Base-by-base conservation (phyloP, 2,329 filamentous ascomycete genomes). In the Cercospora zeina region DNA sequence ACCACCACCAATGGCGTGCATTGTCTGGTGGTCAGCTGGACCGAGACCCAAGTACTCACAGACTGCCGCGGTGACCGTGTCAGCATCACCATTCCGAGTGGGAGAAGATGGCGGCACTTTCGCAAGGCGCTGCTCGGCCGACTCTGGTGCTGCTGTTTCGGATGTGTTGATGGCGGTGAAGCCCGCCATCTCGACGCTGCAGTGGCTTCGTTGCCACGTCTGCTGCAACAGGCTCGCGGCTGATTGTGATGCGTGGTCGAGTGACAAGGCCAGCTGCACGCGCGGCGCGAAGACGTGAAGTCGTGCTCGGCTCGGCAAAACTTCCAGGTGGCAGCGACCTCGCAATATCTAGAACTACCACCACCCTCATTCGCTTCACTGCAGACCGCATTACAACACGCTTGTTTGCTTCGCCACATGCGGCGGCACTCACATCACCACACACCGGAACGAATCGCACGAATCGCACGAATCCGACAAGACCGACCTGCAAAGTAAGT, bases 131-230 rank as follows among this genome's bases (percentile, higher is more conserved):
- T 45, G 24, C 24, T 3, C 39, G n/a, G 39, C 21, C 39, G 21
- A n/a, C 21, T 45, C 19, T 45, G 39, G 39, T 19, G 14, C 47
- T 51, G 47, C 30, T 33, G 47, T 31, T 30, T n/a, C 30, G 19
- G 53, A 36, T 19, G 61, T 31, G 42, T 69, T 69, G 61, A 69
- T 70, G 36, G 68, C 49, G 11, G 68, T 70, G 58, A 70, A 70
- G 16, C 56, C 64, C 30, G 49, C 54, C 51, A 53, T 65, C 30
- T 13, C 33, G 50, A 45, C 39, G 16, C 45, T 60, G 31, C 13
- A 13, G 24, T 19, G 14, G 47, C 27, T 14, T 27, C 24, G 27
- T 27, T 7, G 24, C 24, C 53, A 45, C 19, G 19, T 45, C 39
- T 14, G 5, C 19, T 45, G 10, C 19, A 24, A 11, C 39, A 45